A percentile compares a stretch with the other conserved stretches of the same genome.
Evolutionary conservation across 495 filamentous ascomycete genomes (phyloP).

Genomic region (Peziza echinospora): DNA sequence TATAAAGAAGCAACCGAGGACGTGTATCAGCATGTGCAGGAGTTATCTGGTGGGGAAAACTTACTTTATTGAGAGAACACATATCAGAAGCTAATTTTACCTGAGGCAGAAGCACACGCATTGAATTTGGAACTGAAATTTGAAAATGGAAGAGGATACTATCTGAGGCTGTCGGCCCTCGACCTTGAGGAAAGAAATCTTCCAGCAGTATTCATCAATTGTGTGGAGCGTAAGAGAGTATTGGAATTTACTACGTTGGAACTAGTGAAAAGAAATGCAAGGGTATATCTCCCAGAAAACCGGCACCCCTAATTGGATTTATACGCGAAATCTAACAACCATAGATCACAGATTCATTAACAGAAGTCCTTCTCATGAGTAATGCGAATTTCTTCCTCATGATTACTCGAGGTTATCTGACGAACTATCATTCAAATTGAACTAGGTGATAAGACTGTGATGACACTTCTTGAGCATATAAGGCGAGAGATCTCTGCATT

Average conservation of each 20-base stretch:
- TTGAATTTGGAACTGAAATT: slow-evolving; percentile 46
- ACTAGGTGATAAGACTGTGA: slow-evolving; percentile 37
- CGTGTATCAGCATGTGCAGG: slow-evolving; percentile 43
- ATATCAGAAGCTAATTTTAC: slow-evolving; percentile 11
- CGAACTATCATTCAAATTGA: slow-evolving; percentile 4
- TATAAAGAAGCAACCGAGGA: slow-evolving; percentile 72
- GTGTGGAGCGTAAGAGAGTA: slow-evolving; percentile 43
- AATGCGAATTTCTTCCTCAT: slow-evolving; percentile 16
- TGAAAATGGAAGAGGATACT: slow-evolving; percentile 59
- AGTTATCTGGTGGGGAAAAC: slow-evolving; percentile 37
- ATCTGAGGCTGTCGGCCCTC: slow-evolving; percentile 40
- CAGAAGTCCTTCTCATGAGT: slow-evolving; percentile 61
- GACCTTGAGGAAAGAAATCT: slow-evolving; percentile 42
- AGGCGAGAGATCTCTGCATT: slow-evolving; percentile 43
- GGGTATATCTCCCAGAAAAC: slow-evolving; percentile 6
- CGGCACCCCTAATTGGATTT: background rate
- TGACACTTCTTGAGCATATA: slow-evolving; percentile 44
- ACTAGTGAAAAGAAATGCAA: slow-evolving; percentile 39
- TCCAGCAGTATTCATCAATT: slow-evolving; percentile 57
- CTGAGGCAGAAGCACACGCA: slow-evolving; percentile 31
- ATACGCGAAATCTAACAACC: too few relatives aligned
- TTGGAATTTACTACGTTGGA: slow-evolving; percentile 74
- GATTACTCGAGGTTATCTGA: too few relatives aligned
- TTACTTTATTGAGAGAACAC: background rate
- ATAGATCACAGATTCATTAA: slow-evolving; percentile 49